phyloP scores from a whole-genome alignment of 352 stramenopile species.

The Phytopythium sindhum region DNA sequence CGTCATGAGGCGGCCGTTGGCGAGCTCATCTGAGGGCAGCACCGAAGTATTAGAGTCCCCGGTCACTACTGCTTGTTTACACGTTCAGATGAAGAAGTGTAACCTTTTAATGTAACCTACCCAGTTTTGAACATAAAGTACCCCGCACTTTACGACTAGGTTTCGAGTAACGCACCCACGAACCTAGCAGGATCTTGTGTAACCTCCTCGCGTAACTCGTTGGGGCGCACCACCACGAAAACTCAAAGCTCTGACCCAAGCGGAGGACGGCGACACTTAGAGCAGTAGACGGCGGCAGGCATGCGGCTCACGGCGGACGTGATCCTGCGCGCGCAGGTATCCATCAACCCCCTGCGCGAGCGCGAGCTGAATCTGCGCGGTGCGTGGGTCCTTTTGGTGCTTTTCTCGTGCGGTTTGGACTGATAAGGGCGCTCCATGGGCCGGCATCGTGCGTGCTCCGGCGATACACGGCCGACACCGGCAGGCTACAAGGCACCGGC shows the following conservation, averaged over 20 bases:
- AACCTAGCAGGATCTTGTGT: neutral
- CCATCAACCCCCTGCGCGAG: constrained; percentile 90
- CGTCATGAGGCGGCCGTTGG: constrained; percentile 17
- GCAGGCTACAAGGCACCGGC: constrained; percentile 88
- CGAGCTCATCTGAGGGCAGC: too few species aligned
- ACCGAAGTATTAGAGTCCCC: too few species aligned
- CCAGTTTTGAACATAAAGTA: neutral
- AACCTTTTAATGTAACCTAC: constrained; percentile 4
- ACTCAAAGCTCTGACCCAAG: neutral
- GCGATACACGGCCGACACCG: too few species aligned
- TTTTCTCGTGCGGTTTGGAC: neutral
- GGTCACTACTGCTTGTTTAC: too few species aligned
- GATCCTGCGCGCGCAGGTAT: constrained; percentile 86
- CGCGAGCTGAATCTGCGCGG: constrained; percentile 91
- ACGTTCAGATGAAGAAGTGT: neutral
- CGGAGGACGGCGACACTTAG: neutral
- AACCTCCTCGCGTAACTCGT: too few species aligned
- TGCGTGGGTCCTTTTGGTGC: constrained; percentile 19
- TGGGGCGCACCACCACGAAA: constrained; percentile 16
- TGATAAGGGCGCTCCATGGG: neutral
- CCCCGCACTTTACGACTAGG: neutral
- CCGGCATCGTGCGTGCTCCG: too few species aligned
- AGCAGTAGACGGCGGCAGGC: constrained; percentile 20
- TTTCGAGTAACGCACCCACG: neutral
- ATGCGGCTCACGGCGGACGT: constrained; percentile 89